Conservation (phyloP, 1,284 basidiomycete genomes). For the Cutaneotrichosporon cutaneum region DNA sequence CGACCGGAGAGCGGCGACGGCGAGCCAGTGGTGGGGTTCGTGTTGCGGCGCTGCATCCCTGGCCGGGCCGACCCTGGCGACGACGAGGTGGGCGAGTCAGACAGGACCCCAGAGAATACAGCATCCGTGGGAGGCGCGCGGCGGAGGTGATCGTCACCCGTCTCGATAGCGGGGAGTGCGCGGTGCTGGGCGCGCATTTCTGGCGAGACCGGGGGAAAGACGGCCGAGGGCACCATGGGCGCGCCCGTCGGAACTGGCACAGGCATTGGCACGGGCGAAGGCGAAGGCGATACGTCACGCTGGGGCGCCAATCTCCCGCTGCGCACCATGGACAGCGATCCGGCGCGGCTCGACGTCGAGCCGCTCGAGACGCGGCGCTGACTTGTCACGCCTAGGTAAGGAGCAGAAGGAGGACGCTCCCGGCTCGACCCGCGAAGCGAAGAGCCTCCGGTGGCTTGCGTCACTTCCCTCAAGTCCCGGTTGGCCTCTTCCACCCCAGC, state of each 20-base stretch:
- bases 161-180: constrained; percentile 8
- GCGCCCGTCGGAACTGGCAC: not conserved
- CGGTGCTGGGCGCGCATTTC: constrained; percentile 3
- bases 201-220: not conserved
- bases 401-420: constrained; percentile 5
- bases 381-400: constrained; percentile 17
- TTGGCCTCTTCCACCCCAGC: not conserved
- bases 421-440: not conserved
- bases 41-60: constrained; percentile 37
- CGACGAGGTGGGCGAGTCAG: not conserved
- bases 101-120: not conserved
- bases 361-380: constrained; percentile 23
- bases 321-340: constrained; percentile 44
- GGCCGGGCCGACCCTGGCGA: constrained; percentile 14
- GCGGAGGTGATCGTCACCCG: constrained; percentile 4
- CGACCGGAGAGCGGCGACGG: constrained; percentile 12
- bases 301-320: constrained; percentile 33
- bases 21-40: constrained; percentile 32
- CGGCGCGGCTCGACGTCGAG: constrained; percentile 41
- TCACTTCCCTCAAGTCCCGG: constrained; percentile 22
- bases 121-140: constrained; percentile 1
- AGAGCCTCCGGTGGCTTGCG: not conserved
- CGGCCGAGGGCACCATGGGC: not conserved
- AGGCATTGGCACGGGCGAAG: not conserved
- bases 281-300: constrained; percentile 14